These are phyloP conservation scores for Elongisporangium senticosum DNA, from an alignment of 352 stramenopile genomes.

Conservation along the genomic window DNA sequence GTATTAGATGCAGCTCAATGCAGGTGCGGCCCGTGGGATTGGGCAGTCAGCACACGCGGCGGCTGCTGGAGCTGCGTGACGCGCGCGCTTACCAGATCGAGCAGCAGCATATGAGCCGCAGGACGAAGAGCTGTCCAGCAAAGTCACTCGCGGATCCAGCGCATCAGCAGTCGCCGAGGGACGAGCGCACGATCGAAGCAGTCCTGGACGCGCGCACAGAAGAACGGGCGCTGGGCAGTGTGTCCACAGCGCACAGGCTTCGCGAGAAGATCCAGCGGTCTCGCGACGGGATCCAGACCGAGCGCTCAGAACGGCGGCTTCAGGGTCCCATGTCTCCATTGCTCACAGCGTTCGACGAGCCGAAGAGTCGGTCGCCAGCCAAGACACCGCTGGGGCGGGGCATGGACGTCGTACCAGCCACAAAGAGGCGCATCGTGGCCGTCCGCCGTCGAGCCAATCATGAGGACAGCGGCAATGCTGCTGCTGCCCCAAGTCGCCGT, in stretches of 20 bases:
- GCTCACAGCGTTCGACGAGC: slow-evolving; percentile 9
- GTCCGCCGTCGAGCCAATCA: slow-evolving; percentile 21
- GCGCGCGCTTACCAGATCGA: slow-evolving; percentile 28
- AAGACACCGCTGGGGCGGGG: not conserved
- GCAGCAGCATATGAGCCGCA: slow-evolving; percentile 21
- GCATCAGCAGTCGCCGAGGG: slow-evolving; percentile 1
- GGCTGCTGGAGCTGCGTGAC: slow-evolving; percentile 37
- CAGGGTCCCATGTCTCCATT: slow-evolving; percentile 2
- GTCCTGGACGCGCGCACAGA: slow-evolving; percentile 30
- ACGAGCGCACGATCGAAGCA: slow-evolving; percentile 32
- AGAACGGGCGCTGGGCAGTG: not conserved
- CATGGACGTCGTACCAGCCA: slow-evolving; percentile 1
- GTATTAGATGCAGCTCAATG: slow-evolving; percentile 10
- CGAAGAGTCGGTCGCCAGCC: not conserved
- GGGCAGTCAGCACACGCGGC: slow-evolving; percentile 39
- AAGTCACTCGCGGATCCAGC: not conserved
- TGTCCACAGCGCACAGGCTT: slow-evolving; percentile 20
- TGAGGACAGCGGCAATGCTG: slow-evolving; percentile 1
- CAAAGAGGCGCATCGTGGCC: slow-evolving; percentile 23
- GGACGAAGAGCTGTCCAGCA: not conserved
- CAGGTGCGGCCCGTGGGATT: slow-evolving; percentile 22
- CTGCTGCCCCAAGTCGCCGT: slow-evolving; percentile 5
- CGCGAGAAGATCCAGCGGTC: slow-evolving; percentile 35
- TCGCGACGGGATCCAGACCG: slow-evolving; percentile 38
- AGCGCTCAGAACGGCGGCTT: slow-evolving; percentile 25